Evolutionary conservation across 495 filamentous ascomycete species (phyloP), one percentile per base, ranked within the genome.

Genomic region (Penicillium bialowiezense): DNA sequence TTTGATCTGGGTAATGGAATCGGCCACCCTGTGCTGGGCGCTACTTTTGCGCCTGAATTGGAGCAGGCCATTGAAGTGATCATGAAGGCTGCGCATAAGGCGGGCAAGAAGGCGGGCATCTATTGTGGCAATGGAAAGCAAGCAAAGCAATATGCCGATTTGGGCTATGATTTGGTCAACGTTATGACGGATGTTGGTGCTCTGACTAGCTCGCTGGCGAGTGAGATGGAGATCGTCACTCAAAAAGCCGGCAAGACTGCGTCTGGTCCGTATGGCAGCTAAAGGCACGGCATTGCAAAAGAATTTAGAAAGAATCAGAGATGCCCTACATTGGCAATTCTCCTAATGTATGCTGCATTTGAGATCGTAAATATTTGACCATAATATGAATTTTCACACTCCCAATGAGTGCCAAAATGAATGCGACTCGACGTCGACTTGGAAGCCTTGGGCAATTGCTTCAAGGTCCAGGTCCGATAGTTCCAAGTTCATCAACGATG

Each of bases 1-100:
- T 89, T 50, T 15, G 58, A 64, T 48, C 54, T 64, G n/a, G 53
- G 48, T 5, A 40, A 39, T 19, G 29, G 28, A 7, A 48, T 48
- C 12, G 48, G 36, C 17, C 45, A 37, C 21, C 50, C 23, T 5
- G 45, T 42, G 34, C 50, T 21, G 51, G 58, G 32, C 1, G 44
- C 18, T n/a, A 39, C 32, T 4, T 48, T 48, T 38, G 61, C 60
- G 21, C 61, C 58, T 10, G 55, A 64, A 40, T 51, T 64, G 38
- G 31, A 59, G 6, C 44, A 31, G 8, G 60, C 60, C 18, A 55
- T 63, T 36, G 53, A 60, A 6, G 58, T 50, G 23, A 58, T 63
- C 38, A 33, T 64, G 5, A 32, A 40, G 5, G 52, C 61, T 3
- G 61, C 54, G 3, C 45, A 48, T 4, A 58, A 54, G 24, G 51